A percentile compares a stretch with the other conserved stretches of the same genome.
phyloP scores from a whole-genome alignment of 2,329 filamentous ascomycete genomes.

The Aureobasidium pullulans region DNA sequence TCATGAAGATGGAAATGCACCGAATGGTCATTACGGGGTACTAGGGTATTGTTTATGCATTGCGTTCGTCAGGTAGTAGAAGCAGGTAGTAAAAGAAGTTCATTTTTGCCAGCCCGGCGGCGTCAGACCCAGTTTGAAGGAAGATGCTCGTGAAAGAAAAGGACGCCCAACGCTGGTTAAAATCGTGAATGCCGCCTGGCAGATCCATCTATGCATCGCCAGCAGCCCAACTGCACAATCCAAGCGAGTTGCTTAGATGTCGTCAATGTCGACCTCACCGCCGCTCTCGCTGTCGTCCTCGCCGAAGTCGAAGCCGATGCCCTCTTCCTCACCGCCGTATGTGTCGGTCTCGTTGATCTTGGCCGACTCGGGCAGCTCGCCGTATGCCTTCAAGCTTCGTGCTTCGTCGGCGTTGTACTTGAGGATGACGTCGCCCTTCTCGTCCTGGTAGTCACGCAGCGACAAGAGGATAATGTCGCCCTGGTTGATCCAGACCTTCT shows the following conservation, averaged over 20 bases:
- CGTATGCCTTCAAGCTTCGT: constrained; percentile 89
- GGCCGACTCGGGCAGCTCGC: constrained; percentile 90
- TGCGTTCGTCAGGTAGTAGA: constrained; percentile 3
- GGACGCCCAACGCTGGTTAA: constrained; percentile 12
- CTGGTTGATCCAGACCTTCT: constrained; percentile 99
- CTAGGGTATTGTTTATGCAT: neutral
- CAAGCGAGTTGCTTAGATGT: constrained; percentile 56
- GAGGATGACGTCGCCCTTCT: constrained; percentile 87
- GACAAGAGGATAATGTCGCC: constrained; percentile 87
- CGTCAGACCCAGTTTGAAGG: constrained; percentile 9
- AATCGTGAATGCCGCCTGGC: constrained; percentile 12
- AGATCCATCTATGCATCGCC: neutral
- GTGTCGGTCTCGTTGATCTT: constrained; percentile 99
- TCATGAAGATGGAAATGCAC: no score
- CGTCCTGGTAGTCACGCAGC: constrained; percentile 86
- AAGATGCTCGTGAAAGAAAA: constrained; percentile 13
- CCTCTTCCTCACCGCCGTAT: constrained; percentile 82
- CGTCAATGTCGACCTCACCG: constrained; percentile 89
- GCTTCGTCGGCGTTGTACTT: constrained; percentile 97
- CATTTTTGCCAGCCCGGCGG: constrained; percentile 12
- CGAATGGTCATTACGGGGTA: no score
- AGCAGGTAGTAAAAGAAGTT: constrained; percentile 4
- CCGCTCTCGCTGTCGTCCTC: constrained; percentile 63
- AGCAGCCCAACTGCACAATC: neutral
- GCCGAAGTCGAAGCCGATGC: constrained; percentile 98